Base-by-base conservation (phyloP, 2,329 filamentous ascomycete species). In the Neofusicoccum sp. region DNA sequence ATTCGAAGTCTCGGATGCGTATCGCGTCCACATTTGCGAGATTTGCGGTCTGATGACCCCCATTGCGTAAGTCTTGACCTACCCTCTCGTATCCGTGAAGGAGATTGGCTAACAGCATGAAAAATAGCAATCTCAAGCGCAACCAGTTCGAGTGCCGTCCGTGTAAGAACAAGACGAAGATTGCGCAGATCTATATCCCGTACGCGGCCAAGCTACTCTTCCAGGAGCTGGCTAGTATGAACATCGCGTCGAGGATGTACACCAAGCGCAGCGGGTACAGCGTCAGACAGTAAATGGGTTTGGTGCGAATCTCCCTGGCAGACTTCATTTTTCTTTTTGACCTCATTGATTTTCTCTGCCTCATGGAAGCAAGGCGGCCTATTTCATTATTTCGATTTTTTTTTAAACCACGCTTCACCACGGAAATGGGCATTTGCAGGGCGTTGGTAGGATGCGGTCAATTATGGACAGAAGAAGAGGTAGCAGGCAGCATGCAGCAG, bases 11-110 rank as follows among this genome's bases (percentile, higher is more conserved):
- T 96, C 91, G 58, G 95, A 99, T 80, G 93, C 95, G 38, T 99
- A 98, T 84, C 85, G 93, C 76, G 95, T 99, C 62, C 95, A 99
- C 77, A 89, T 99, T 71, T 99, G 95, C 80, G 95, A 99, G 78
- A 96, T 98, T 71, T 99, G 95, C 76, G 95, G 95, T 69, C 83
- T 99, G 68, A 99, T 99, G 95, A 99, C 93, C 41, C 95, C 95
- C 0, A 95, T 99, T 79, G 95, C 93, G 90, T 96, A 89, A 86
- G 92, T 90, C 64, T 64, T 38, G n/a, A 38, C 28, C 51, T 24
- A 41, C 34, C 62, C 58, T 43, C 11, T 11, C 40, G 38, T 26
- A 33, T 65, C 61, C 76, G 80, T 12, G 45, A 30, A 12, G 58
- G n/a, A 9, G 4, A 28, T 9, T 47, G 62, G 58, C 66, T 73